Conservation (phyloP, 2,329 filamentous ascomycete species). For the Colletotrichum tamarilloi region DNA sequence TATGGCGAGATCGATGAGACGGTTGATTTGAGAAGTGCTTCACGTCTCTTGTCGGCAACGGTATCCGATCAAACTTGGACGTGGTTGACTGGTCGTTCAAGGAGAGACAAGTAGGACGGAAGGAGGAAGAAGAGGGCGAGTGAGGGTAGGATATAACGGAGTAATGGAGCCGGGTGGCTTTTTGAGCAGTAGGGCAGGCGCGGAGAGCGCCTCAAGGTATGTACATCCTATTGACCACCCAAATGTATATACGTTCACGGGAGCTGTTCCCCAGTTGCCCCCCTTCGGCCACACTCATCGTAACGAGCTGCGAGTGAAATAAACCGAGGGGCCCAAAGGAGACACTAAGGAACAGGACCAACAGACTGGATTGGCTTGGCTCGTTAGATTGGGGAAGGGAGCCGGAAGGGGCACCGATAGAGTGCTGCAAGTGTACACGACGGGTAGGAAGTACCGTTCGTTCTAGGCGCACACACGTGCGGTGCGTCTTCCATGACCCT, state of each 20-base stretch:
- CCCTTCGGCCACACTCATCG: conserved; percentile 27
- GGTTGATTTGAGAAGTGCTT: background rate
- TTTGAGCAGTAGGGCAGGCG: conserved; percentile 30
- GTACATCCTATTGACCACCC: conserved; percentile 18
- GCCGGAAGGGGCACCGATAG: conserved; percentile 38
- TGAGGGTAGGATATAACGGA: background rate
- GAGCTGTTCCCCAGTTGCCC: conserved; percentile 21
- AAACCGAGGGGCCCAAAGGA: conserved; percentile 36
- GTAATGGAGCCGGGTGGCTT: conserved; percentile 33
- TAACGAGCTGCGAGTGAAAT: conserved; percentile 37
- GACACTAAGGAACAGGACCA: conserved; percentile 36
- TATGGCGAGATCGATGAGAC: background rate
- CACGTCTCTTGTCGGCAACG: no score
- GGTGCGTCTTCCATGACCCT: conserved; percentile 28
- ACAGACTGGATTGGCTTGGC: conserved; percentile 38
- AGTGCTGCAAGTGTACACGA: conserved; percentile 35
- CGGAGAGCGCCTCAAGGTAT: conserved; percentile 30
- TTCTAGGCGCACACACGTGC: conserved; percentile 38
- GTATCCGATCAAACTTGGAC: background rate
- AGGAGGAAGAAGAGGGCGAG: conserved; percentile 6
- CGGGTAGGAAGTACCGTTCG: conserved; percentile 37
- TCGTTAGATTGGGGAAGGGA: conserved; percentile 37
- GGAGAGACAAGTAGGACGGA: background rate
- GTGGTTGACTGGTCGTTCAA: background rate
- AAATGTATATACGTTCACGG: conserved; percentile 12